Percentiles rank a stretch among this genome's conserved stretches.
Conservation (phyloP, 331 rosid genomes). For the Rhamnella rubrinervis region DNA sequence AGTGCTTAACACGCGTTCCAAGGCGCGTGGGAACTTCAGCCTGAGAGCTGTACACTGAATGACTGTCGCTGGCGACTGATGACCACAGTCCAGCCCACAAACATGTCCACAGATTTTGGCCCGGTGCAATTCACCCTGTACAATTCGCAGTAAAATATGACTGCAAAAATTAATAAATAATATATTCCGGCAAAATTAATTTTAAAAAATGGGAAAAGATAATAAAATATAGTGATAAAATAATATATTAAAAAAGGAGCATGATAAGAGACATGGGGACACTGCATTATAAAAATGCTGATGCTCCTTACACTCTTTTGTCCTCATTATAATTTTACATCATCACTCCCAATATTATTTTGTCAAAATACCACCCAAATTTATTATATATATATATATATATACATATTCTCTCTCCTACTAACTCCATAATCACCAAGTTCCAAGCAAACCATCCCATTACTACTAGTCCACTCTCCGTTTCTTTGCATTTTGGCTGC, state of each 20-base stretch:
- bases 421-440: slow-evolving; percentile 10
- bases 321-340: slow-evolving; percentile 43
- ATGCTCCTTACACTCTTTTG: slow-evolving; percentile 57
- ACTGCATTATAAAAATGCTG: slow-evolving; percentile 45
- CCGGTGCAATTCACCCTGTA: slow-evolving; percentile 29
- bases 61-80: slow-evolving; percentile 6
- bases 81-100: slow-evolving; percentile 33
- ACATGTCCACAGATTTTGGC: slow-evolving; percentile 33
- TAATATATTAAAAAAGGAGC: slow-evolving; percentile 15
- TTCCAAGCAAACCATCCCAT: not conserved
- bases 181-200: not conserved
- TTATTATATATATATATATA: slow-evolving; percentile 21
- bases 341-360: slow-evolving; percentile 31
- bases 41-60: not conserved
- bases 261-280: slow-evolving; percentile 49
- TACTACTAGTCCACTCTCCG: not conserved
- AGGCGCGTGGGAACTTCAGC: slow-evolving; percentile 1
- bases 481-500: slow-evolving; percentile 14
- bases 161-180: slow-evolving; percentile 9
- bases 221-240: not conserved
- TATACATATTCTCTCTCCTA: slow-evolving; percentile 33
- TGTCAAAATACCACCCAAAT: slow-evolving; percentile 22
- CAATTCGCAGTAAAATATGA: slow-evolving; percentile 43
- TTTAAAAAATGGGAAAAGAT: not conserved
- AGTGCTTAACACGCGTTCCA: not conserved